Evolutionary conservation across 768 basidiomycete genomes (phyloP).

Genomic region (Kwoniella dejecticola): DNA sequence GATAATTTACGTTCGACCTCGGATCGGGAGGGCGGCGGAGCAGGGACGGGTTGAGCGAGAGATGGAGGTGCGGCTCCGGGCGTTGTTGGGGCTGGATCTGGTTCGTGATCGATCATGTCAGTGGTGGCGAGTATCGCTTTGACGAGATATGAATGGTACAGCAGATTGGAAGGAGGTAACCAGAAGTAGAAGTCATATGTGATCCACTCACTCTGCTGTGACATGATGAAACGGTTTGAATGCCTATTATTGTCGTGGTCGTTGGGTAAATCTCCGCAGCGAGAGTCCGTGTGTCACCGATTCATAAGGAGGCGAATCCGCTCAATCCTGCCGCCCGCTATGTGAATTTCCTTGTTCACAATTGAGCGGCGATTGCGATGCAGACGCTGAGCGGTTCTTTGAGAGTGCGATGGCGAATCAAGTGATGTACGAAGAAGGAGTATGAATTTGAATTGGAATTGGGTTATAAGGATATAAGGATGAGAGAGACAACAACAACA

Average conservation of each 20-base stretch:
- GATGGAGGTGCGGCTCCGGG: not conserved
- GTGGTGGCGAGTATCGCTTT: not conserved
- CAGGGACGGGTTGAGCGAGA: conserved; percentile 24
- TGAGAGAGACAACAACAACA: too few species aligned
- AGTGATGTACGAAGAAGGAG: too few species aligned
- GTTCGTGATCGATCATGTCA: not conserved
- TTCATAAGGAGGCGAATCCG: too few species aligned
- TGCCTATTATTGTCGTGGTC: not conserved
- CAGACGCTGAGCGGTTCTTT: too few species aligned
- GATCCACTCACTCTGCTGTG: not conserved
- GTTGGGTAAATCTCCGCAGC: not conserved
- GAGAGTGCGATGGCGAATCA: too few species aligned
- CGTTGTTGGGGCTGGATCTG: not conserved
- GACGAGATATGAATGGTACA: not conserved
- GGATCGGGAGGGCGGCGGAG: conserved; percentile 41
- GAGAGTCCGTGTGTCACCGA: not conserved
- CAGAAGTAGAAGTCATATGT: not conserved
- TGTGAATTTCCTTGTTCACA: too few species aligned
- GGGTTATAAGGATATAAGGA: too few species aligned
- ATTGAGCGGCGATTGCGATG: too few species aligned
- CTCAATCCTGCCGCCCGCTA: too few species aligned
- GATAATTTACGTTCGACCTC: conserved; percentile 53
- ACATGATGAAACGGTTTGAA: conserved; percentile 4
- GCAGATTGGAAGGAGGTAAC: not conserved
- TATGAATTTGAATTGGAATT: too few species aligned